Evolutionary conservation across 2,329 filamentous ascomycete species (phyloP).

Genomic region (Macrophomina phaseolina): DNA sequence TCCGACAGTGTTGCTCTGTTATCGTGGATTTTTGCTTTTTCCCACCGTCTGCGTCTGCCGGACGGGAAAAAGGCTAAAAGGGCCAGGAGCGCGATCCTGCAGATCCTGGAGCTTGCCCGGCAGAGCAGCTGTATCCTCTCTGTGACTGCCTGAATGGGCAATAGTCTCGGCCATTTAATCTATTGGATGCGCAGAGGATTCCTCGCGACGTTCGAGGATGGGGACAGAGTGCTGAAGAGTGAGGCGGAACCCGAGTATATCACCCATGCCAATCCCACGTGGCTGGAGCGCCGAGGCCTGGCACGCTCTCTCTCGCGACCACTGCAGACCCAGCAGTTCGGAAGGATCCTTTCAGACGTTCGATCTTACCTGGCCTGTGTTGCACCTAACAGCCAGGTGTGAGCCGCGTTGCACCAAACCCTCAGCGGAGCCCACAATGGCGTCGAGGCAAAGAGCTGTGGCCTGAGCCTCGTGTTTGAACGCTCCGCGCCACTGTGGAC

Average conservation of each 20-base stretch:
- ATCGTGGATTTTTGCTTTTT: conserved; percentile 1
- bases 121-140: not conserved
- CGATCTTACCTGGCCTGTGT: not conserved
- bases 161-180: not conserved
- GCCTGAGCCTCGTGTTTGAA: not conserved
- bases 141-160: not conserved
- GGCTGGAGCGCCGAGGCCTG: not conserved
- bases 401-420: not conserved
- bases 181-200: conserved; percentile 3
- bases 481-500: conserved; percentile 1
- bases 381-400: not conserved
- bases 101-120: not conserved
- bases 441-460: not conserved
- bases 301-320: not conserved
- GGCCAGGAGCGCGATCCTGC: not conserved
- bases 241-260: not conserved
- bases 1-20: not conserved
- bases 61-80: conserved; percentile 8
- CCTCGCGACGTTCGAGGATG: conserved; percentile 11
- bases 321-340: not conserved
- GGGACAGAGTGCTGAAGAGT: not conserved
- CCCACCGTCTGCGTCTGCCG: not conserved
- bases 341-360: conserved; percentile 6
- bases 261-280: not conserved
- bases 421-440: not conserved